Percentiles rank a stretch among this genome's conserved stretches.
phyloP scores from a whole-genome alignment of 805 yeast species.

The Sugiyamaella boreocaroliniensis region DNA sequence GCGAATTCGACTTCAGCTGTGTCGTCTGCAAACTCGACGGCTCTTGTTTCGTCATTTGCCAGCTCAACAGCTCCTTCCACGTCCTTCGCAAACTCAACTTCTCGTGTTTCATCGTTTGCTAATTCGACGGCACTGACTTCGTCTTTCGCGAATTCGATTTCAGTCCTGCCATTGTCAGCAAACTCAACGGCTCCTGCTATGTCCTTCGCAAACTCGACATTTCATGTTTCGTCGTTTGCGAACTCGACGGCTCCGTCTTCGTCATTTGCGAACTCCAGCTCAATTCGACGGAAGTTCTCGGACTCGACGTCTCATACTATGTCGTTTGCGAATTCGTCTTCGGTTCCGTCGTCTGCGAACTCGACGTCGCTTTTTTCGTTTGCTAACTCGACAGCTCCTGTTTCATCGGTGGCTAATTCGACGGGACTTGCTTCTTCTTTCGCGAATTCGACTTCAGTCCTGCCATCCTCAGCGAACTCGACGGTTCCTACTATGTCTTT shows the following conservation, averaged over 20 bases:
- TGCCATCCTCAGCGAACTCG: neutral
- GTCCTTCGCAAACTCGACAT: neutral
- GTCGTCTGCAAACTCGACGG: neutral
- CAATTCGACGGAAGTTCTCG: neutral
- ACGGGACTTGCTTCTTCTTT: no score
- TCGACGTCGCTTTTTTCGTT: neutral
- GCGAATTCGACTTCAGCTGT: neutral
- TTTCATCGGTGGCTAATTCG: no score
- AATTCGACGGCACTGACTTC: neutral
- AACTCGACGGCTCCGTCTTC: neutral
- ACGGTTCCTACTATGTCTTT: neutral
- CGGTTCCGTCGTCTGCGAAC: neutral
- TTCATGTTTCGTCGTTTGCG: neutral
- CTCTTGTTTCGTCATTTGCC: neutral
- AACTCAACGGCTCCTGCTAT: neutral
- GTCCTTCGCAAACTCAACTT: neutral
- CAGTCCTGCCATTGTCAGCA: neutral
- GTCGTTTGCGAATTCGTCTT: neutral
- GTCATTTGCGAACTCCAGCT: no score
- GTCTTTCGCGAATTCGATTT: neutral
- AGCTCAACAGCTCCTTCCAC: no score
- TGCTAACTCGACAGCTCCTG: neutral
- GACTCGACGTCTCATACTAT: neutral
- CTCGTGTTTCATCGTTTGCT: neutral
- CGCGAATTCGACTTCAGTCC: neutral